Conservation (phyloP, 805 yeast genomes). For the Saturnispora gosingensis region DNA sequence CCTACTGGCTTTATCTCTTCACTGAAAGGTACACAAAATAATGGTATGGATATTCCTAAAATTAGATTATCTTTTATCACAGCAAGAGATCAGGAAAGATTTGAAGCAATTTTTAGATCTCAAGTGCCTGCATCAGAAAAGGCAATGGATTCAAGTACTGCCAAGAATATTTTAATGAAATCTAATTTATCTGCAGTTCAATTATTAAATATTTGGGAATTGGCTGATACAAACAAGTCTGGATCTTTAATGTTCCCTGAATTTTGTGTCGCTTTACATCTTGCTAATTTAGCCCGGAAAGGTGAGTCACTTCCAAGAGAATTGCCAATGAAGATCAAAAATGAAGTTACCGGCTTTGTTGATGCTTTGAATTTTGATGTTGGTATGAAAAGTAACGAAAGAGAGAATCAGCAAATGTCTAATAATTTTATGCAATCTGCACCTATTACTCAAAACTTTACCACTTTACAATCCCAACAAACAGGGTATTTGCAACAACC, state of each 20-base stretch:
- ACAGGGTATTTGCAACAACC: constrained; percentile 22
- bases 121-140: constrained; percentile 66
- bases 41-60: constrained; percentile 55
- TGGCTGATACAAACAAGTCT: constrained; percentile 80
- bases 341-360: constrained; percentile 82
- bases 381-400: constrained; percentile 32
- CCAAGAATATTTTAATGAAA: constrained; percentile 68
- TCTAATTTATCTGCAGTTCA: constrained; percentile 69
- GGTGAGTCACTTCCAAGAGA: constrained; percentile 71
- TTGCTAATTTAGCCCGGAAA: constrained; percentile 67
- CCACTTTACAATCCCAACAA: constrained; percentile 18
- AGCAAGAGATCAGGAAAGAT: constrained; percentile 76
- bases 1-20: constrained; percentile 39
- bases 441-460: not conserved
- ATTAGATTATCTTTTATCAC: constrained; percentile 80
- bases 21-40: constrained; percentile 28
- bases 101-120: constrained; percentile 73
- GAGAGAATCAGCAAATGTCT: constrained; percentile 8
- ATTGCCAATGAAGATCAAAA: constrained; percentile 62
- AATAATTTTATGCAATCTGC: constrained; percentile 6
- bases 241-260: constrained; percentile 88
- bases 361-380: constrained; percentile 78
- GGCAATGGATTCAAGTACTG: constrained; percentile 60
- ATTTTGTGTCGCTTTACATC: constrained; percentile 83
- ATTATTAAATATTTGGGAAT: constrained; percentile 81